A percentile compares a stretch with the other conserved stretches of the same genome.
Conservation (phyloP, 495 filamentous ascomycete genomes). For the Rhypophila decipiens region DNA sequence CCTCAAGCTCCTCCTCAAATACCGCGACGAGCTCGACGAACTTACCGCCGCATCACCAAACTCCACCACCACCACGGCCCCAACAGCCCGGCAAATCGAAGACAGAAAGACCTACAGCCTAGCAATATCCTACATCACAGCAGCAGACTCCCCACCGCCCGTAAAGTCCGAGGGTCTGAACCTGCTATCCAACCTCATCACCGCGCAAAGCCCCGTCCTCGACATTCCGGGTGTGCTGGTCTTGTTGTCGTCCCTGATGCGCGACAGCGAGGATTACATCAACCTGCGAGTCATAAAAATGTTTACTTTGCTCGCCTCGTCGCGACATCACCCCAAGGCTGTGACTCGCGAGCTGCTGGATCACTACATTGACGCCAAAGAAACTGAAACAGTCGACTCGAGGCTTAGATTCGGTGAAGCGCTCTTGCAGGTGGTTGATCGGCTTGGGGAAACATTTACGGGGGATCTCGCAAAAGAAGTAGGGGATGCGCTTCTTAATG, state of each 20-base stretch:
- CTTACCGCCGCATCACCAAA: conserved; percentile 22
- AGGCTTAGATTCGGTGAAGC: conserved; percentile 70
- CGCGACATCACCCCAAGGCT: conserved; percentile 60
- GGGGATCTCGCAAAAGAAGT: conserved; percentile 52
- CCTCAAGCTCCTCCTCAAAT: conserved; percentile 51
- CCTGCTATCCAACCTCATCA: conserved; percentile 59
- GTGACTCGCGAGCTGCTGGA: conserved; percentile 62
- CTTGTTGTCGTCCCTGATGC: conserved; percentile 60
- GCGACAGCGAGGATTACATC: conserved; percentile 67
- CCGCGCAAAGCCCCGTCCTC: conserved; percentile 54
- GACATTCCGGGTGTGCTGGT: conserved; percentile 64
- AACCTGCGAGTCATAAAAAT: conserved; percentile 66
- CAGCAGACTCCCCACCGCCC: conserved; percentile 60
- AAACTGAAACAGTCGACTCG: conserved; percentile 54
- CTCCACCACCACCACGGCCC: conserved; percentile 9
- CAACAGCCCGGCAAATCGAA: conserved; percentile 44
- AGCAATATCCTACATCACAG: conserved; percentile 65
- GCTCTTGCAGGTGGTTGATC: conserved; percentile 60
- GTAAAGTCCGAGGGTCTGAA: conserved; percentile 74
- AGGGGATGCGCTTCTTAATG: conserved; percentile 55
- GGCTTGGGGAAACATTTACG: conserved; percentile 54
- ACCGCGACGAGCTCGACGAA: conserved; percentile 44
- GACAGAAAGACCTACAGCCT: conserved; percentile 66
- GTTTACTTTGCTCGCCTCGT: conserved; percentile 56
- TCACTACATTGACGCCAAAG: conserved; percentile 58